Conservation (phyloP, 73 alveolate species). For the Paramecium octaurelia region DNA sequence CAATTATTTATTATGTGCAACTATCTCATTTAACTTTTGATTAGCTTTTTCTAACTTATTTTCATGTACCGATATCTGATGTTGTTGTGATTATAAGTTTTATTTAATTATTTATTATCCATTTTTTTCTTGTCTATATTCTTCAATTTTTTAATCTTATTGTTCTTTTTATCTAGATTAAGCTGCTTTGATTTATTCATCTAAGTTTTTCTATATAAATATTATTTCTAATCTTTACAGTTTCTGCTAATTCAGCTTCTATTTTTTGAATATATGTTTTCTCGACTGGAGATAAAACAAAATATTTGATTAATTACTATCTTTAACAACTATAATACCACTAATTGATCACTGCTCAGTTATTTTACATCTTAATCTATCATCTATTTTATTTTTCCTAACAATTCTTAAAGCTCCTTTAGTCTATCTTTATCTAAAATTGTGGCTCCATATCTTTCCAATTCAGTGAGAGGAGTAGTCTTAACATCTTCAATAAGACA, state of each 20-base stretch:
- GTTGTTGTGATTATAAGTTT: constrained; percentile 20
- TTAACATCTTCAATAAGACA: background rate
- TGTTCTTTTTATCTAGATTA: constrained; percentile 36
- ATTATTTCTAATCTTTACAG: constrained; percentile 31
- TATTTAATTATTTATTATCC: constrained; percentile 27
- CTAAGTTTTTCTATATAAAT: constrained; percentile 18
- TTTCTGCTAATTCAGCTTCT: constrained; percentile 54
- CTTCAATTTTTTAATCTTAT: constrained; percentile 30
- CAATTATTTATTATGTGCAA: constrained; percentile 50
- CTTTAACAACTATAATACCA: background rate
- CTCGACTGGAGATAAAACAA: constrained; percentile 61
- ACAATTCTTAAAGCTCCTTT: constrained; percentile 49
- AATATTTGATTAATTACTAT: constrained; percentile 53
- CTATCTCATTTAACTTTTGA: constrained; percentile 49
- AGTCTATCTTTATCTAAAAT: constrained; percentile 56
- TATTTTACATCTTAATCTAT: constrained; percentile 38
- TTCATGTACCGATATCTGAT: constrained; percentile 49
- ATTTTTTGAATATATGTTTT: constrained; percentile 50
- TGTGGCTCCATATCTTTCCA: constrained; percentile 2
- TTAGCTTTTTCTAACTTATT: constrained; percentile 58
- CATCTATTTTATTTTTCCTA: background rate
- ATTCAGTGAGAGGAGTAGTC: constrained; percentile 9
- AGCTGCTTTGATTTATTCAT: constrained; percentile 52
- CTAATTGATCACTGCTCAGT: background rate
- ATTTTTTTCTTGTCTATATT: constrained; percentile 46